Base-by-base conservation (phyloP, 495 filamentous ascomycete genomes). In the Penicillium antarcticum region DNA sequence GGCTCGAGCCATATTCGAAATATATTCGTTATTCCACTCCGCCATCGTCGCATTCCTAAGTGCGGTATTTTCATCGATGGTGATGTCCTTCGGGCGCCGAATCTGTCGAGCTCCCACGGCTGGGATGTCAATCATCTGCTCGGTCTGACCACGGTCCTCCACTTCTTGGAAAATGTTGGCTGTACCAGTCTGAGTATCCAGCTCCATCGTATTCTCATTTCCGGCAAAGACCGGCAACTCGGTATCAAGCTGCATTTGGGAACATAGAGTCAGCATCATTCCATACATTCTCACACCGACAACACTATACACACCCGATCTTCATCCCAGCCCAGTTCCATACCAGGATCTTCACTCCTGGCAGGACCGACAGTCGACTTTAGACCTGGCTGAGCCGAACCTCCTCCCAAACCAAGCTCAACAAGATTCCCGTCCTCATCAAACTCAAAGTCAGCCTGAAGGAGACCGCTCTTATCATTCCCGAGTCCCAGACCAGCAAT, bases 361-460 rank as follows among this genome's bases (percentile, higher is more conserved):
- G 21, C 5, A 1, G 7, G 34, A 14, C 24, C 8, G 10, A 33
- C 7, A 21, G 11, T 50, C 12, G 37, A 23, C 36, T 44, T 51
- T 9, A 42, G 51, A 33, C 54, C 50, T 42, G 53, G 60, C 1
- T 36, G 19, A 2, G 59, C 60, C 5, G 62, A 61, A 5, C 52
- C 5, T 12, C 12, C 32, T 21, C 34, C 45, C n/a, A n/a, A 37
- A 32, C 56, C 63, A 36, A 76, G 66, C 45, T 72, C 71, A 19
- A 70, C 53, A 21, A 88, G 67, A 59, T 85, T 82, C 0, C 85
- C 86, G 37, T 87, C 74, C 34, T 77, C 79, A 53, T 86, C 83
- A 51, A 89, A 82, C 19, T 73, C 77, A 55, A 88, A 86, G 45
- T 83, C 85, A 26, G 78, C 75, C 19, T 87, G 80, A n/a, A 83